Evolutionary conservation across 2,329 filamentous ascomycete species (phyloP).

Genomic region (Juglanconis sp.): DNA sequence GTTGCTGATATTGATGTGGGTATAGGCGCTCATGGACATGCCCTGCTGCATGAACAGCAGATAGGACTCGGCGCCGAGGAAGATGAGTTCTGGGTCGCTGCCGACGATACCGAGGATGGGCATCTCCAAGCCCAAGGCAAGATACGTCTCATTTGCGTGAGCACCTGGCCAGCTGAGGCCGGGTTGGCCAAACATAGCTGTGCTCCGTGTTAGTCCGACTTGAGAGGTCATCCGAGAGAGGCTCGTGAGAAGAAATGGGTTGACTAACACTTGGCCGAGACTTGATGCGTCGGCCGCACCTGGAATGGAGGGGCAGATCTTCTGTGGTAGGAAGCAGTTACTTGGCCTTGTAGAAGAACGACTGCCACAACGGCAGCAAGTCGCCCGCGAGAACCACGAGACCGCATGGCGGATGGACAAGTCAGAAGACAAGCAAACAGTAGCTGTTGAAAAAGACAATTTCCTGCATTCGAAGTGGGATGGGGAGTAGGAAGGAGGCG

Average conservation of each 20-base stretch:
- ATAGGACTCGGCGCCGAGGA: slow-evolving; percentile 12
- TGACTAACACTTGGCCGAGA: slow-evolving; percentile 1
- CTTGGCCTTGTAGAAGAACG: slow-evolving; percentile 18
- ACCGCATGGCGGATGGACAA: neutral
- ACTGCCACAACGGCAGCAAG: slow-evolving; percentile 3
- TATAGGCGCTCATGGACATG: slow-evolving; percentile 11
- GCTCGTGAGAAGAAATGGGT: too few relatives aligned
- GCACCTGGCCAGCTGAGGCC: slow-evolving; percentile 11
- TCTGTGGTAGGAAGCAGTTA: slow-evolving; percentile 24
- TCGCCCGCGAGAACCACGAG: neutral
- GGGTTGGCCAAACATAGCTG: slow-evolving; percentile 12
- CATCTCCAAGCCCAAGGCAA: slow-evolving; percentile 16
- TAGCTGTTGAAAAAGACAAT: neutral
- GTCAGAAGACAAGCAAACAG: neutral
- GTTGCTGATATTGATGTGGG: slow-evolving; percentile 15
- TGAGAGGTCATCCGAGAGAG: neutral
- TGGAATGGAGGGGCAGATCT: slow-evolving; percentile 14
- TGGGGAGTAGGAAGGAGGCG: neutral
- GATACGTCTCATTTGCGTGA: slow-evolving; percentile 2
- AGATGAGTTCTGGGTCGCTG: slow-evolving; percentile 13
- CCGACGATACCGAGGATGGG: slow-evolving; percentile 16
- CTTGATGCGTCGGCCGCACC: slow-evolving; percentile 1
- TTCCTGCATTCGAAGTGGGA: neutral
- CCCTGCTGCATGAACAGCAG: slow-evolving; percentile 18
- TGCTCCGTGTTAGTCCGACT: neutral